Evolutionary conservation across 495 filamentous ascomycete species (phyloP).

Genomic region (Lineolata rhizophorae): DNA sequence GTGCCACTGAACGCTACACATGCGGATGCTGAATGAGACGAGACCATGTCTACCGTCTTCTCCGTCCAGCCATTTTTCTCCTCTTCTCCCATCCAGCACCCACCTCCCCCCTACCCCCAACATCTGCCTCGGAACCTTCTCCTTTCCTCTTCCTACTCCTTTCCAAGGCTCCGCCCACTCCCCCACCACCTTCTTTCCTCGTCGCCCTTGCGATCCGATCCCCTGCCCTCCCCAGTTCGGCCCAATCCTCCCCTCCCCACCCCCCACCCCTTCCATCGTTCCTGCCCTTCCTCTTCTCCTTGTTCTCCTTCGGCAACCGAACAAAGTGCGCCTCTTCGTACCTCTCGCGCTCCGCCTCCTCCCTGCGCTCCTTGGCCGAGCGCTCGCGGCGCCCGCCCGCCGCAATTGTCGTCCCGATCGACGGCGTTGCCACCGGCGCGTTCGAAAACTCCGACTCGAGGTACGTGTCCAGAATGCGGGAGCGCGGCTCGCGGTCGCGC

Average conservation of each 20-base stretch:
- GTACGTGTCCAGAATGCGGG: constrained; percentile 68
- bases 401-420: constrained; percentile 64
- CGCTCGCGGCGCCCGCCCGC: constrained; percentile 49
- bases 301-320: constrained; percentile 56
- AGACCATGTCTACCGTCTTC: too few relatives aligned
- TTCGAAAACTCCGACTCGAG: constrained; percentile 56
- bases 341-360: constrained; percentile 45
- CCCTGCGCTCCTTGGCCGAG: constrained; percentile 41
- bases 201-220: constrained; percentile 59
- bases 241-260: constrained; percentile 76
- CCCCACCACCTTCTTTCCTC: constrained; percentile 32
- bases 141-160: constrained; percentile 59
- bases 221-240: constrained; percentile 50
- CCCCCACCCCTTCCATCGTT: constrained; percentile 26
- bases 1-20: too few relatives aligned
- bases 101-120: too few relatives aligned
- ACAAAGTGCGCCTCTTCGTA: constrained; percentile 84
- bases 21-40: too few relatives aligned
- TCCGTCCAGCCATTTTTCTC: too few relatives aligned
- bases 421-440: constrained; percentile 56
- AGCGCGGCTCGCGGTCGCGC: constrained; percentile 27
- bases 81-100: too few relatives aligned
- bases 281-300: constrained; percentile 39
- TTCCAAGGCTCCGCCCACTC: too few relatives aligned
- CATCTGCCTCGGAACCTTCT: too few relatives aligned